Conservation (phyloP, 345 rosid species). For the Draba incana region DNA sequence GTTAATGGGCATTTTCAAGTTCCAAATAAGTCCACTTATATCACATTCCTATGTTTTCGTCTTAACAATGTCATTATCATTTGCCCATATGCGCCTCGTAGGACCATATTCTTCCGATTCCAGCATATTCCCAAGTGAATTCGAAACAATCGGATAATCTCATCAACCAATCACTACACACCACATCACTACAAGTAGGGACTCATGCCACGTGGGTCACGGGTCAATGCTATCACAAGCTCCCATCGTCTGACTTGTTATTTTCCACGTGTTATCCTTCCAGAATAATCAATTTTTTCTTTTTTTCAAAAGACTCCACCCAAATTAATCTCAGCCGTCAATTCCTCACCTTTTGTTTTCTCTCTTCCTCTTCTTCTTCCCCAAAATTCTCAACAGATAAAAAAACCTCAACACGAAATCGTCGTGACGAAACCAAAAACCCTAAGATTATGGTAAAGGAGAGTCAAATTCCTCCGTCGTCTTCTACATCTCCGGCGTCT, state of each 20-base stretch:
- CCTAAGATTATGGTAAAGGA: constrained; percentile 52
- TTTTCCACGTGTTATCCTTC: constrained; percentile 48
- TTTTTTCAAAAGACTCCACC: background rate
- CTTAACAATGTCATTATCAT: constrained; percentile 26
- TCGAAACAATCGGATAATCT: constrained; percentile 33
- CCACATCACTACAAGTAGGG: constrained; percentile 5
- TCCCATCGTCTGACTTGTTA: constrained; percentile 50
- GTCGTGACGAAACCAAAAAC: constrained; percentile 35
- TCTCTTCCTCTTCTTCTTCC: background rate
- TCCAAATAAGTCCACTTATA: constrained; percentile 11
- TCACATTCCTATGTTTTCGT: background rate
- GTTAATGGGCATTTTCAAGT: constrained; percentile 18
- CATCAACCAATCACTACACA: constrained; percentile 22
- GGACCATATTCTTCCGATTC: constrained; percentile 29
- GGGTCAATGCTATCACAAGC: constrained; percentile 22
- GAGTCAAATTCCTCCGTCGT: constrained; percentile 41
- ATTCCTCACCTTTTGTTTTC: constrained; percentile 8
- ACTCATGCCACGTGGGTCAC: constrained; percentile 23
- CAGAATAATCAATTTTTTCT: constrained; percentile 27
- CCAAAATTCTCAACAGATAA: constrained; percentile 8
- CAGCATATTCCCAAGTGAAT: constrained; percentile 34
- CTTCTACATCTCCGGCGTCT: constrained; percentile 35
- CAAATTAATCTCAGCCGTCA: constrained; percentile 48
- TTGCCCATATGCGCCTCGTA: constrained; percentile 19
- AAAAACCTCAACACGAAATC: constrained; percentile 30